Conservation (phyloP, 345 rosid species). For the Eucalyptus pauciflora region DNA sequence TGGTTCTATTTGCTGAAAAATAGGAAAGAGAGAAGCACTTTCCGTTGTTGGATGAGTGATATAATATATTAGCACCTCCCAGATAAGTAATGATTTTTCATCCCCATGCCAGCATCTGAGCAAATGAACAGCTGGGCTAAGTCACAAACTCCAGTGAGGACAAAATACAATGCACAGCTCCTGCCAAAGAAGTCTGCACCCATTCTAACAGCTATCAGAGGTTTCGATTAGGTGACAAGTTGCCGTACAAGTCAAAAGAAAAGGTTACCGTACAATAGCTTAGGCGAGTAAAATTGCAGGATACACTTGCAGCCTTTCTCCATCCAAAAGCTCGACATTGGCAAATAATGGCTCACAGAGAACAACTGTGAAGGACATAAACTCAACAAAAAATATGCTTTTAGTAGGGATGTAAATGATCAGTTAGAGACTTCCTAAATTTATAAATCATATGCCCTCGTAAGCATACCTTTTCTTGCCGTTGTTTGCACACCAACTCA, state of each 20-base stretch:
- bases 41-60: too few relatives aligned
- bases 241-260: neutral
- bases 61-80: too few relatives aligned
- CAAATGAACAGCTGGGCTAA: too few relatives aligned
- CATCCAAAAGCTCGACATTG: constrained; percentile 43
- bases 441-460: neutral
- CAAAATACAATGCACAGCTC: too few relatives aligned
- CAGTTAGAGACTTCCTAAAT: neutral
- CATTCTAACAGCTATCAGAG: neutral
- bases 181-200: too few relatives aligned
- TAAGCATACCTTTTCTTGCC: constrained; percentile 59
- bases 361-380: neutral
- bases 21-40: too few relatives aligned
- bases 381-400: neutral
- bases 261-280: constrained; percentile 48
- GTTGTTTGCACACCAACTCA: constrained; percentile 74
- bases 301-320: constrained; percentile 44
- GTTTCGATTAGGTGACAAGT: neutral
- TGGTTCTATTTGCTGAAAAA: too few relatives aligned
- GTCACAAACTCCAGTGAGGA: too few relatives aligned
- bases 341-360: neutral
- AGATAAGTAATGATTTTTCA: too few relatives aligned
- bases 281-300: constrained; percentile 63
- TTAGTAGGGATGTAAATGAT: neutral
- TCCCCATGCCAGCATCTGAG: too few relatives aligned